Evolutionary conservation across 73 alveolate species (phyloP).

Genomic region (Paramecium sonneborni): DNA sequence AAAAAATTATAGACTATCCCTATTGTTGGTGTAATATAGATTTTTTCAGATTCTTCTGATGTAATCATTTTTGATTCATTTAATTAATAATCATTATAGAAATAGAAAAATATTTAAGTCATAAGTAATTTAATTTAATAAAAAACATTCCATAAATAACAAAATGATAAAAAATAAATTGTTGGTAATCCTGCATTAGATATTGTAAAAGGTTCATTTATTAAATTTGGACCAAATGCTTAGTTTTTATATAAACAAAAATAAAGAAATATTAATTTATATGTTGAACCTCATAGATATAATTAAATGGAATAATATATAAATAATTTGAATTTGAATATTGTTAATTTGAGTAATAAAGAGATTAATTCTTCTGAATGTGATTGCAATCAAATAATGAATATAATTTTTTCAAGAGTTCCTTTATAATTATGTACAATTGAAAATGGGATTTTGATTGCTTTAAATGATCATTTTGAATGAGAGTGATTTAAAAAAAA

Average conservation of each 20-base stretch:
- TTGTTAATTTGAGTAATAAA: not conserved
- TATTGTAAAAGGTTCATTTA: not conserved
- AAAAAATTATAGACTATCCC: not conserved
- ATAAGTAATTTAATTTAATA: not conserved
- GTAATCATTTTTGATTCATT: not conserved
- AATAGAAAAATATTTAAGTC: too few species aligned
- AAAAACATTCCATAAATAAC: not conserved
- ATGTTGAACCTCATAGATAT: not conserved
- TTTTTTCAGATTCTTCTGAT: not conserved
- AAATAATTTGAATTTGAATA: not conserved
- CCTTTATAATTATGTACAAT: not conserved
- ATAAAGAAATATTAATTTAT: not conserved
- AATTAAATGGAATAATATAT: not conserved
- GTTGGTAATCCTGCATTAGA: not conserved
- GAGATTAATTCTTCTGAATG: not conserved
- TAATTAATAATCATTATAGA: too few species aligned
- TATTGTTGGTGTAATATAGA: not conserved
- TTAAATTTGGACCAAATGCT: not conserved
- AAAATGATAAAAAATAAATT: not conserved
- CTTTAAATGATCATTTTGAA: not conserved
- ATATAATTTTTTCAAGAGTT: not conserved
- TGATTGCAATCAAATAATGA: not conserved
- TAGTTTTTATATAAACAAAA: not conserved
- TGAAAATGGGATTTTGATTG: not conserved
- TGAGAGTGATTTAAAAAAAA: too few species aligned